phyloP scores from a whole-genome alignment of 2,329 filamentous ascomycete genomes.

The Pyrenophora teres region DNA sequence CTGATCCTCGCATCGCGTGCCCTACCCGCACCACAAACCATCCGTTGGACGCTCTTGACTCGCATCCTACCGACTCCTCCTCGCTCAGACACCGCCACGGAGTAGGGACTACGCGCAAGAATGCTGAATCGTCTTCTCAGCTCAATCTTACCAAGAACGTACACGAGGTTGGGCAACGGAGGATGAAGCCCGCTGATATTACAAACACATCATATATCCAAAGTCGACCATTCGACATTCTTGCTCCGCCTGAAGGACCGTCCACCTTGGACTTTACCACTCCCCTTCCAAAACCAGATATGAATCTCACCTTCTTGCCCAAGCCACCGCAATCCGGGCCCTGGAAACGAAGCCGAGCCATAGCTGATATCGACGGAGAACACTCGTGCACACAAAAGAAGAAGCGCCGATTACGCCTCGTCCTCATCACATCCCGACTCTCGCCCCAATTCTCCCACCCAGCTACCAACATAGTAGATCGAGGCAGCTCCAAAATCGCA shows the following conservation, averaged over 20 bases:
- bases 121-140: conserved; percentile 33
- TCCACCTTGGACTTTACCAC: conserved; percentile 43
- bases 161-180: conserved; percentile 38
- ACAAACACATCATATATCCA: conserved; percentile 18
- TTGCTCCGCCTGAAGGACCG: conserved; percentile 11
- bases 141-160: conserved; percentile 26
- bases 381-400: conserved; percentile 61
- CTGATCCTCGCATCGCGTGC: conserved; percentile 16
- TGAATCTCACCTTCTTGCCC: conserved; percentile 45
- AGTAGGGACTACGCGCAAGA: conserved; percentile 22
- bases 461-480: conserved; percentile 70
- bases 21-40: conserved; percentile 15
- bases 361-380: conserved; percentile 62
- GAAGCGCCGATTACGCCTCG: conserved; percentile 67
- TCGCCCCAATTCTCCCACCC: conserved; percentile 72
- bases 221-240: conserved; percentile 11
- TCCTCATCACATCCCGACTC: conserved; percentile 70
- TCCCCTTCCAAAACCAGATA: conserved; percentile 26
- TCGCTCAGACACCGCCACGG: not conserved
- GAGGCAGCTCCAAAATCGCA: conserved; percentile 57
- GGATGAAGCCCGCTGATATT: conserved; percentile 32
- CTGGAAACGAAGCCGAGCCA: conserved; percentile 58
- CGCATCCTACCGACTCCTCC: not conserved
- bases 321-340: conserved; percentile 24
- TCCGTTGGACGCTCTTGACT: conserved; percentile 1